These are phyloP conservation scores for Acanthamoeba healyi DNA, from an alignment of 208 protist genomes.

Conservation along the genomic window DNA sequence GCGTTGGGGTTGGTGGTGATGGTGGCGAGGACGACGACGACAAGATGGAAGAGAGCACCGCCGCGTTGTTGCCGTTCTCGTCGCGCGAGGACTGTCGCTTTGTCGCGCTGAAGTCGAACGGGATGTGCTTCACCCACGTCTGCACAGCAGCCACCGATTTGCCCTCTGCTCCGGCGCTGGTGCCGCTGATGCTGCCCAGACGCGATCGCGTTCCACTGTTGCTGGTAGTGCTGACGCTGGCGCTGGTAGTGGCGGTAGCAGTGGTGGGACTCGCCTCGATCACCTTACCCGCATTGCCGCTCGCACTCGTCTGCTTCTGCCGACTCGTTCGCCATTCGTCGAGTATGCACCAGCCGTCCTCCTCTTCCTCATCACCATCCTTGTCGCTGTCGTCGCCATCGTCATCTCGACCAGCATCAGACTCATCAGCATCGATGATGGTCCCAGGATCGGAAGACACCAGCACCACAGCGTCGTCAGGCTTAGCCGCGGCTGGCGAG, in stretches of 20 bases:
- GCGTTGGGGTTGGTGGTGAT: no score
- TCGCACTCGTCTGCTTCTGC: neutral
- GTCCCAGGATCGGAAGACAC: neutral
- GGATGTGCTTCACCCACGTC: slow-evolving; percentile 63
- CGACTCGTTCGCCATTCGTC: neutral
- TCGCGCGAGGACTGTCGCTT: neutral
- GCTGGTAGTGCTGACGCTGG: neutral
- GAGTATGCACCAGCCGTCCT: slow-evolving; percentile 51
- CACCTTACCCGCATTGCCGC: neutral
- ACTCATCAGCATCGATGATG: neutral
- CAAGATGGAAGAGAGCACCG: no score
- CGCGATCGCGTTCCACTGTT: neutral
- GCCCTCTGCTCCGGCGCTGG: neutral
- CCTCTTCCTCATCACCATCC: neutral
- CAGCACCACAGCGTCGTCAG: neutral
- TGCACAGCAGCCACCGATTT: neutral
- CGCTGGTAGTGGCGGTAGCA: neutral
- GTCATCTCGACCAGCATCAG: neutral
- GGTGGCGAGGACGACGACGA: neutral
- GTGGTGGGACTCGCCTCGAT: neutral
- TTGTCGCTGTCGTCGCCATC: neutral
- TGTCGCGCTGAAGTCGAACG: slow-evolving; percentile 17
- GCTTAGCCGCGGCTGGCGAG: neutral
- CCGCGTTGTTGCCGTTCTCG: neutral
- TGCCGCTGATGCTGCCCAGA: neutral